Conservation (phyloP, 768 basidiomycete genomes). For the Candolleomyces aberdarensis region DNA sequence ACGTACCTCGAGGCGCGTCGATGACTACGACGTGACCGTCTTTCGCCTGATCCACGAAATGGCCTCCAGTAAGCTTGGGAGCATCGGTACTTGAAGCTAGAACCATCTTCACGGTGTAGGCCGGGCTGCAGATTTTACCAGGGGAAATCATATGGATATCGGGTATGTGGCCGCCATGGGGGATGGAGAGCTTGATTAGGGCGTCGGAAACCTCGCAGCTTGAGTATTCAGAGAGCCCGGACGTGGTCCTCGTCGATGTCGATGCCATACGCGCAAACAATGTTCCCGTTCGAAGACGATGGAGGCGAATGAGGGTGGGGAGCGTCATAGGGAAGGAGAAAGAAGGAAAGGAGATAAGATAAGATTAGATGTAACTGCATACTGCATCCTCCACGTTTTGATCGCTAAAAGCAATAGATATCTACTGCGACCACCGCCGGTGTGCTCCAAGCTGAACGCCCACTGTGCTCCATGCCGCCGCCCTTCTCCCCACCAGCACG, state of each 20-base stretch:
- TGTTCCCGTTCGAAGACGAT: background rate
- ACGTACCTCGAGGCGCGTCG: slow-evolving; percentile 63
- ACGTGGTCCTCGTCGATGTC: slow-evolving; percentile 8
- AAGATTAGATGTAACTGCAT: slow-evolving; percentile 7
- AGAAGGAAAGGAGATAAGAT: background rate
- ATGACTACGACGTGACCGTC: slow-evolving; percentile 69
- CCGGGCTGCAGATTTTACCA: slow-evolving; percentile 62
- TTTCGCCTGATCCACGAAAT: slow-evolving; percentile 81
- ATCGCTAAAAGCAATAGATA: slow-evolving; percentile 28
- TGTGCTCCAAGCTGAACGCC: too few species aligned
- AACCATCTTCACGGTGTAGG: slow-evolving; percentile 88
- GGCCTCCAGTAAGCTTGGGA: slow-evolving; percentile 55
- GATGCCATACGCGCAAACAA: background rate
- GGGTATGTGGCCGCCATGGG: slow-evolving; percentile 77
- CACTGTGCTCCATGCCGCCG: slow-evolving; percentile 30
- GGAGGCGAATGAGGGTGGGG: background rate
- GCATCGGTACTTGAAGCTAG: slow-evolving; percentile 50
- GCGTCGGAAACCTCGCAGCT: slow-evolving; percentile 89
- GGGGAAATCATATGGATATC: slow-evolving; percentile 61
- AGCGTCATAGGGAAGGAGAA: background rate
- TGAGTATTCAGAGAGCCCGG: slow-evolving; percentile 42
- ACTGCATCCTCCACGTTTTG: slow-evolving; percentile 8
- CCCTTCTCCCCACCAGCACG: slow-evolving; percentile 59
- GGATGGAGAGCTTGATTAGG: slow-evolving; percentile 70
- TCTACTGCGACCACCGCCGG: too few species aligned